Conservation (phyloP, 176 grass and related monocot species). For the Oryza nivara region DNA sequence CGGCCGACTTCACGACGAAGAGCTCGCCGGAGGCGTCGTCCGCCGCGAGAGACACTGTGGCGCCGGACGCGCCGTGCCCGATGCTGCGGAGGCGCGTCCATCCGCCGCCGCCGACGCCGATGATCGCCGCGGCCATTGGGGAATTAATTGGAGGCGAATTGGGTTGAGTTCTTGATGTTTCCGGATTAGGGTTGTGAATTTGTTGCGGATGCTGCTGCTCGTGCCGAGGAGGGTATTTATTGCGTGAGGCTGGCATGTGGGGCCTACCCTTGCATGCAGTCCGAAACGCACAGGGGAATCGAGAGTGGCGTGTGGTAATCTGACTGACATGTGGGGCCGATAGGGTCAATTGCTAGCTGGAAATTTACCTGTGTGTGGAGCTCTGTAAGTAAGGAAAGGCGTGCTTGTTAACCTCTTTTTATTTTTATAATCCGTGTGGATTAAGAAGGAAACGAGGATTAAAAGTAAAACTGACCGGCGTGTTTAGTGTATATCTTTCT, state of each 20-base stretch:
- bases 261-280: background rate
- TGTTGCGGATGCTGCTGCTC: background rate
- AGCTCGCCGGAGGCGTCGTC: conserved; percentile 20
- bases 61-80: conserved; percentile 41
- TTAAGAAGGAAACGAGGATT: background rate
- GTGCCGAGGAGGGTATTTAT: background rate
- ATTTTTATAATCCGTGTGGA: background rate
- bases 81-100: conserved; percentile 38
- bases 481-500: background rate
- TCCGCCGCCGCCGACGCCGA: background rate
- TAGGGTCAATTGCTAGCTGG: background rate
- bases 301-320: background rate
- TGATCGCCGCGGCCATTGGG: background rate
- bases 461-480: background rate
- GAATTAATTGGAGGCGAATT: background rate
- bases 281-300: background rate
- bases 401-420: background rate
- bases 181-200: background rate
- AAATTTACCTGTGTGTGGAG: background rate
- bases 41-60: conserved; percentile 39
- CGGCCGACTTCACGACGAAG: conserved; percentile 50
- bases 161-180: background rate
- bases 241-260: background rate
- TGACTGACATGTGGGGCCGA: background rate
- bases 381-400: background rate